Conservation (phyloP, 805 yeast species). For the Wickerhamomyces xylosicus region DNA sequence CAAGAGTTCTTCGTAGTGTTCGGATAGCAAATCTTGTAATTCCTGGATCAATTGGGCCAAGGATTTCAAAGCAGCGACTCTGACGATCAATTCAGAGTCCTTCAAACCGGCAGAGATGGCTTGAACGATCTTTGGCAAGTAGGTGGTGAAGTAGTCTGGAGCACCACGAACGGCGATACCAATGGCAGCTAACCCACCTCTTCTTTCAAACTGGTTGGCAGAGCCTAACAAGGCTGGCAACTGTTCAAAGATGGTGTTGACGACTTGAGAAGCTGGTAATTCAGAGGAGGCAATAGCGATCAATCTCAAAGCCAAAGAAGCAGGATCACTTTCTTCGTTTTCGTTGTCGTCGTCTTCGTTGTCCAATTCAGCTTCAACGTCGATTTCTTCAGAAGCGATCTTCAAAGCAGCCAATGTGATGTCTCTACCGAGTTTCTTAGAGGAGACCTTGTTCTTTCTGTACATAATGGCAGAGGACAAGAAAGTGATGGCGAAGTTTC, state of each 20-base stretch:
- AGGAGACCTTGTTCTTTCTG: conserved; percentile 71
- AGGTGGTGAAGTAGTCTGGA: conserved; percentile 80
- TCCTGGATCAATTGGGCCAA: conserved; percentile 72
- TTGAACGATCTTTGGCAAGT: conserved; percentile 64
- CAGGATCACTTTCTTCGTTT: conserved; percentile 81
- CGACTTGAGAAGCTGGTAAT: conserved; percentile 88
- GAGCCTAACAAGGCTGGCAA: conserved; percentile 49
- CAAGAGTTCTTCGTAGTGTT: conserved; percentile 69
- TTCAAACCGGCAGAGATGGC: conserved; percentile 67
- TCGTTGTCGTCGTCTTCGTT: conserved; percentile 86
- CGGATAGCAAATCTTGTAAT: conserved; percentile 77
- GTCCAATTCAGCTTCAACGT: conserved; percentile 62
- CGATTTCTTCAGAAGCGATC: conserved; percentile 77
- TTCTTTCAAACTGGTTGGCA: conserved; percentile 64
- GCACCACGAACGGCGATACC: conserved; percentile 87
- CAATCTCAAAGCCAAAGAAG: conserved; percentile 68
- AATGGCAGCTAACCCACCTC: conserved; percentile 77
- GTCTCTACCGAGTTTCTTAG: conserved; percentile 76
- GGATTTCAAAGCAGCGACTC: conserved; percentile 78
- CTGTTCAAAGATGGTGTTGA: conserved; percentile 64
- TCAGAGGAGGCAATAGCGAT: conserved; percentile 70
- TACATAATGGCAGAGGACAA: conserved; percentile 68
- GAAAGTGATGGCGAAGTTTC: conserved; percentile 78
- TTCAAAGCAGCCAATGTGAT: conserved; percentile 64
- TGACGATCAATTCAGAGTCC: conserved; percentile 65